Conservation (phyloP, 768 basidiomycete species). For the Termitomyces sp. region DNA sequence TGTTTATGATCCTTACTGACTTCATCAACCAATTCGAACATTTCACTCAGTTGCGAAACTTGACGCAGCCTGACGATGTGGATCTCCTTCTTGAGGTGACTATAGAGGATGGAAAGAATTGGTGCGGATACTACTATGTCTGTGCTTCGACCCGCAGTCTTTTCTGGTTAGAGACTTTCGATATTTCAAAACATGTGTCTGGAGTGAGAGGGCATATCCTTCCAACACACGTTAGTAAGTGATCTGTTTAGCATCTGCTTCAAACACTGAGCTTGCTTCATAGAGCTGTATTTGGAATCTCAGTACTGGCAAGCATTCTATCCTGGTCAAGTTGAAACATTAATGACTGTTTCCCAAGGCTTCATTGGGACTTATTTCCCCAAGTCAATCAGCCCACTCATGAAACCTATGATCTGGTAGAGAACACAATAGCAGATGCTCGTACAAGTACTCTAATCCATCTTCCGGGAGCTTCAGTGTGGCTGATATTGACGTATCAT, state of each 20-base stretch:
- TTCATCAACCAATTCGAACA: background rate
- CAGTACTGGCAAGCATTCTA: background rate
- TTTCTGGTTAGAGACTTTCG: constrained; percentile 7
- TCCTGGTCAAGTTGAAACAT: no score
- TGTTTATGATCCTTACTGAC: background rate
- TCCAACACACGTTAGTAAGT: constrained; percentile 6
- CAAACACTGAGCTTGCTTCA: background rate
- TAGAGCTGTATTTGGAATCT: constrained; percentile 1
- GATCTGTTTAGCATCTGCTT: background rate
- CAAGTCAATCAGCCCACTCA: background rate
- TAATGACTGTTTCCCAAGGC: background rate
- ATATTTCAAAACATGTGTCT: background rate
- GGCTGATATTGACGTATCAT: background rate
- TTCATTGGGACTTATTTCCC: constrained; percentile 1
- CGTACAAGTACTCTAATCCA: background rate
- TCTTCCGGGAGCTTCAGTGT: background rate
- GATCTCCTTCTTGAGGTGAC: constrained; percentile 2
- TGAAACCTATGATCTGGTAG: background rate
- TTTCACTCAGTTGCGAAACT: background rate
- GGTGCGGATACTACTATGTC: constrained; percentile 8
- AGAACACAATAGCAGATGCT: constrained; percentile 4
- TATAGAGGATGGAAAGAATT: background rate
- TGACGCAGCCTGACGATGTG: background rate
- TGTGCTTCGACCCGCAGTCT: background rate
- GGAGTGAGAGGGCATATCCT: constrained; percentile 1